Evolutionary conservation across 805 yeast species (phyloP), one percentile per base, ranked within the genome.

Genomic region (Torulaspora delbrueckii): DNA sequence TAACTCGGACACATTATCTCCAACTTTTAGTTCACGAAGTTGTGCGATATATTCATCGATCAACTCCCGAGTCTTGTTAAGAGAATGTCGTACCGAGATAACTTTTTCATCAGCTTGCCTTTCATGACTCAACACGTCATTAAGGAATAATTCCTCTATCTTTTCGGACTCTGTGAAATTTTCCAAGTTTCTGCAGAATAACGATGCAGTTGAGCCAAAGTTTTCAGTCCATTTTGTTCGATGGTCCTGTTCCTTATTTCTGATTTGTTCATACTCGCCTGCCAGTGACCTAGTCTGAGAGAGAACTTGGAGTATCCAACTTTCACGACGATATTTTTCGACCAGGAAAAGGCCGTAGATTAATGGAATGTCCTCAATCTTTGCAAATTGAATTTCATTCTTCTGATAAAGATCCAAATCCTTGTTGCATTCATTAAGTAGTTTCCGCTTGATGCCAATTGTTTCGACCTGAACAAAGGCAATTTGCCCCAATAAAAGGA

Each of bases 271-370:
- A 47, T 82, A 68, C 43, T 76, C 80, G 53, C 82, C 89, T 23
- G 79, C 71, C 0, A 80, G 64, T 42, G 71, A 73, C 26, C 56
- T 40, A 1, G 59, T 52, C 13, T 58, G 47, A 9, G 41, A 24
- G 30, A 59, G 56, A n/a, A 66, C 43, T 30, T 63, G 54, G 10
- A 46, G 25, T 19, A 45, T 31, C 85, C 88, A 82, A 52, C 77
- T 77, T 38, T 68, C 66, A 53, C 84, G 77, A 41, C 87, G 69
- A 41, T 82, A 66, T 37, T 68, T 71, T 52, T 85, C 90, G 38
- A 84, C 72, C 2, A 83, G 50, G 62, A 79, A 75, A n/a, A 83
- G 68, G 1, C 93, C 93, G 59, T 84, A 83, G 1, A 84, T 63
- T 9, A 84, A 59, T 0, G 95, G 95, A 23, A 86, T 58, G 59